Conservation (phyloP, 805 yeast species). For the Starmerella floricola region DNA sequence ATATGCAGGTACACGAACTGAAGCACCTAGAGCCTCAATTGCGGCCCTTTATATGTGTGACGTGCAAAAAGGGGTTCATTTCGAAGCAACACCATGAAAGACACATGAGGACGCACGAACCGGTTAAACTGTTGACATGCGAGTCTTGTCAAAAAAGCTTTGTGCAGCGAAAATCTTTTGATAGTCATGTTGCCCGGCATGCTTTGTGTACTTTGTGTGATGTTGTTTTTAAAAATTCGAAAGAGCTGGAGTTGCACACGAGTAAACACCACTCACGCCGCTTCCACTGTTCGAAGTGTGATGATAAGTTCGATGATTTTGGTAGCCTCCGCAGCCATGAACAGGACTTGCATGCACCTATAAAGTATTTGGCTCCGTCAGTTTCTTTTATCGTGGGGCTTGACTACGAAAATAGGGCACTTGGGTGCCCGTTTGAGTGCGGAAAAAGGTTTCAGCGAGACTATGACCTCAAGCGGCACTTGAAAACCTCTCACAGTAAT, state of each 20-base stretch:
- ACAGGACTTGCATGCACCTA: neutral
- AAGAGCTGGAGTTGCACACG: constrained; percentile 53
- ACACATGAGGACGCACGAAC: constrained; percentile 72
- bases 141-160: constrained; percentile 57
- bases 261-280: constrained; percentile 45
- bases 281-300: constrained; percentile 25
- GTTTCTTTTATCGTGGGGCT: constrained; percentile 31
- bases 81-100: constrained; percentile 69
- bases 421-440: constrained; percentile 29
- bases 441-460: constrained; percentile 28
- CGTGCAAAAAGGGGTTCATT: constrained; percentile 73
- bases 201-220: constrained; percentile 38
- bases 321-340: constrained; percentile 4
- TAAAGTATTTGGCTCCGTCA: constrained; percentile 2
- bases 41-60: constrained; percentile 60
- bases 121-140: constrained; percentile 47
- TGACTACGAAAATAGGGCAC: constrained; percentile 26
- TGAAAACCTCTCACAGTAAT: constrained; percentile 11
- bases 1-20: constrained; percentile 57
- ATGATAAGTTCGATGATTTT: constrained; percentile 16
- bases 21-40: constrained; percentile 42
- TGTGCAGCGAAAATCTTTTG: constrained; percentile 60
- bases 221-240: constrained; percentile 51
- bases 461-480: constrained; percentile 32
- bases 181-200: constrained; percentile 50